Evolutionary conservation across 1,284 basidiomycete genomes (phyloP), one percentile per base, ranked within the genome.

Genomic region (Sphaerobolus stellatus): DNA sequence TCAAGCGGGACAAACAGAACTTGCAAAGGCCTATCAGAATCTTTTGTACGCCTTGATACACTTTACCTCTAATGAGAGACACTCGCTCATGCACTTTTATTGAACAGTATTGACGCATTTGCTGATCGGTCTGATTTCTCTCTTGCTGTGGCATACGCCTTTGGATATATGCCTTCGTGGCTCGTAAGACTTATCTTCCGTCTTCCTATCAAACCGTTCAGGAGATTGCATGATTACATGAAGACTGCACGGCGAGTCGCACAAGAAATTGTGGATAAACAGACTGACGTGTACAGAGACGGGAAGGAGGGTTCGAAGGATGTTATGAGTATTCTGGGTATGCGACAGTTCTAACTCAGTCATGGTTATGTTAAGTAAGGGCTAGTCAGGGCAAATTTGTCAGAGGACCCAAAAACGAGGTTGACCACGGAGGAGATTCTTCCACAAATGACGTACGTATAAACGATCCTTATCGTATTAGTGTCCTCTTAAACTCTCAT

Each of bases 11-110:
- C 40, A 54, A 20, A 60, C 58, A 22, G 28, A 48, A 5, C 68
- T 25, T 65, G 68, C 65, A 47, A 20, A n/a, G 22, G 44, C 43
- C 28, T 41, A 40, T n/a, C 25, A 4, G 14, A 38, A 22, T 24
- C 7, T 34, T 20, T 6, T 27, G 25, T 25, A 14, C 8, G 4
- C n/a, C n/a, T n/a, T n/a, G n/a, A n/a, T n/a, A n/a, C n/a, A n/a
- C n/a, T n/a, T n/a, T n/a, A n/a, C n/a, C n/a, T n/a, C n/a, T n/a
- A n/a, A n/a, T n/a, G n/a, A n/a, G 13, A 13, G n/a, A 13, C 33
- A 36, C 33, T 13, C 33, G 9, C n/a, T n/a, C 44, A 5, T n/a
- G 25, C 44, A 46, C 27, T 46, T 24, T 36, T 36, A 36, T 46
- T 4, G 16, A 22, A 46, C n/a, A 29, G 46, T 18, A 29, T 20